These are phyloP conservation scores for Pichia sp. DNA, from an alignment of 1,139 yeast species.

Conservation along the genomic window DNA sequence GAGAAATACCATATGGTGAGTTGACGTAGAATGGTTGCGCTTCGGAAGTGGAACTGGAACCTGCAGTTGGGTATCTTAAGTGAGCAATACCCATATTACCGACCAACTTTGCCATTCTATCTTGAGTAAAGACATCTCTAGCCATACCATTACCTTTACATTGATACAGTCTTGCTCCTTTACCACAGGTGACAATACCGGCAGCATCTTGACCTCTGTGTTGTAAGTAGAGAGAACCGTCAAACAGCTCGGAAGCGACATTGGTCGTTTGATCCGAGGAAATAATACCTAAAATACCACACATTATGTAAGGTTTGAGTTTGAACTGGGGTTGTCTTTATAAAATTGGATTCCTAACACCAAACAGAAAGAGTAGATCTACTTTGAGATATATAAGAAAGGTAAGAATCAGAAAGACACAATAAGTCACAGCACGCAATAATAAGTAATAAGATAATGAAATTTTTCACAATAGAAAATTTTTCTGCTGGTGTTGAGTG, in stretches of 20 bases:
- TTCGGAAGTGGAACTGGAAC: slow-evolving; percentile 93
- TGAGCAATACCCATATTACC: slow-evolving; percentile 97
- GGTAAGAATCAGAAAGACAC: no score
- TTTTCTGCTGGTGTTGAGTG: no score
- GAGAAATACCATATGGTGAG: slow-evolving; percentile 86
- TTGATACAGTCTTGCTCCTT: slow-evolving; percentile 88
- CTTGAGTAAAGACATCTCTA: slow-evolving; percentile 87
- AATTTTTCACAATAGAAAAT: no score
- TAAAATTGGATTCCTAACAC: no score
- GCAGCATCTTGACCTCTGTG: slow-evolving; percentile 99
- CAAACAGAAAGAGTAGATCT: no score
- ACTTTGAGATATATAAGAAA: no score
- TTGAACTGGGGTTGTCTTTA: no score
- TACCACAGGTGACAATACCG: slow-evolving; percentile 96
- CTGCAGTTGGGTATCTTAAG: slow-evolving; percentile 95
- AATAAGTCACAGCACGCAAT: no score
- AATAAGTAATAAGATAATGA: no score
- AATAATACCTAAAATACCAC: slow-evolving; percentile 90
- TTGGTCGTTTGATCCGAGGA: slow-evolving; percentile 64
- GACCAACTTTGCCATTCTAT: slow-evolving; percentile 65
- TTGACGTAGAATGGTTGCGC: slow-evolving; percentile 99
- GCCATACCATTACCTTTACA: slow-evolving; percentile 99
- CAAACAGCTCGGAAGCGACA: slow-evolving; percentile 86
- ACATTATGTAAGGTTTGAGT: slow-evolving; percentile 39
- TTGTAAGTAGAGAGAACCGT: slow-evolving; percentile 88